phyloP scores from a whole-genome alignment of 805 yeast genomes.

The Nakazawaea molendinolei region DNA sequence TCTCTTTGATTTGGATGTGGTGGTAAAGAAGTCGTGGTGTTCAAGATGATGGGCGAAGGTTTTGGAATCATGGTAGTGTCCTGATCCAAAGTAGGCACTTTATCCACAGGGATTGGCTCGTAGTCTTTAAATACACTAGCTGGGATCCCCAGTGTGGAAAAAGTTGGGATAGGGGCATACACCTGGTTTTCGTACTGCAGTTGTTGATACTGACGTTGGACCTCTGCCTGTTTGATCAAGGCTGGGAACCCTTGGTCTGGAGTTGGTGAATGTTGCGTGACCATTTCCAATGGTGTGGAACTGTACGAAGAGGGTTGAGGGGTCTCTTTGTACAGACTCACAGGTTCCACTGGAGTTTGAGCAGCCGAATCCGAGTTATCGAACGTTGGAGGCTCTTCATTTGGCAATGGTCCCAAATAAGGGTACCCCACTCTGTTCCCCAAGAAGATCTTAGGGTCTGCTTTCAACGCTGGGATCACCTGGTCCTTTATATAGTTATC shows the following conservation, averaged over 20 bases:
- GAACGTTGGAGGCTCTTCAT: conserved; percentile 7
- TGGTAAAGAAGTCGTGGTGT: conserved; percentile 10
- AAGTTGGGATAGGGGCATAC: conserved; percentile 6
- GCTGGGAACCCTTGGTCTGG: too few species aligned
- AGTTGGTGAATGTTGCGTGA: too few species aligned
- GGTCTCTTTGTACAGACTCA: neutral
- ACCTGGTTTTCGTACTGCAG: conserved; percentile 1
- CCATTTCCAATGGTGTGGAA: too few species aligned
- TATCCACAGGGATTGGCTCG: conserved; percentile 8
- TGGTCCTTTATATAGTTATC: conserved; percentile 42
- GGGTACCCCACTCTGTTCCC: conserved; percentile 43
- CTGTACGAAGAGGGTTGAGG: too few species aligned
- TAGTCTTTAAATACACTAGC: conserved; percentile 7
- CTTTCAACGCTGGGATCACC: conserved; percentile 41
- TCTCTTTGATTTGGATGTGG: conserved; percentile 13
- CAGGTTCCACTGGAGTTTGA: neutral
- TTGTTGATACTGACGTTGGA: neutral
- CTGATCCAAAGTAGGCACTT: conserved; percentile 16
- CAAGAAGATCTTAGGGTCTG: conserved; percentile 32
- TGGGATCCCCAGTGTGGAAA: conserved; percentile 3
- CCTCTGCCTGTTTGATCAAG: neutral
- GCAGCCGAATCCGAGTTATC: neutral
- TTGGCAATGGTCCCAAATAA: conserved; percentile 65
- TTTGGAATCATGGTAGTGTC: conserved; percentile 16
- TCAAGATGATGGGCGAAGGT: conserved; percentile 13